These are phyloP conservation scores for Fusarium sp. DNA, from an alignment of 2,329 filamentous ascomycete genomes.

Conservation along the genomic window DNA sequence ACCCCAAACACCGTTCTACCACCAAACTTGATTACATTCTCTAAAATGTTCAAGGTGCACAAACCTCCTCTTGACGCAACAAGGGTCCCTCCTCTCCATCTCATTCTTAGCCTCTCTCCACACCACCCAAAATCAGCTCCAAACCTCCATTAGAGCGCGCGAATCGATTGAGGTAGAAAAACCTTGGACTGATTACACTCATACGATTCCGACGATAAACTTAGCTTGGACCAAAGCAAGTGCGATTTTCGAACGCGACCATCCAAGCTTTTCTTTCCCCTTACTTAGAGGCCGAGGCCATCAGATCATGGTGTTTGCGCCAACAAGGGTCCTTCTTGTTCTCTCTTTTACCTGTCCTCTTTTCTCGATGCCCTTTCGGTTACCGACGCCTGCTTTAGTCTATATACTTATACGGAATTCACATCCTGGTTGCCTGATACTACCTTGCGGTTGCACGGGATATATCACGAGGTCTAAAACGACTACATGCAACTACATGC, in stretches of 20 bases:
- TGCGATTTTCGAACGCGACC: background rate
- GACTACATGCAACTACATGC: slow-evolving; percentile 3
- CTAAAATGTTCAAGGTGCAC: slow-evolving; percentile 25
- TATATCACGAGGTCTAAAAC: slow-evolving; percentile 8
- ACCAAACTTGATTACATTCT: background rate
- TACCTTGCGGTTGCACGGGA: slow-evolving; percentile 3
- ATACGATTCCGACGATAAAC: background rate
- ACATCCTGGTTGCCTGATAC: background rate
- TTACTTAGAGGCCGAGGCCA: background rate
- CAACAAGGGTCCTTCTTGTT: background rate
- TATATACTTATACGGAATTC: background rate
- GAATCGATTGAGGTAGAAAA: slow-evolving; percentile 1
- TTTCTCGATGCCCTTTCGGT: background rate
- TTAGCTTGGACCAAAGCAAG: too few relatives aligned
- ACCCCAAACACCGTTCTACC: too few relatives aligned
- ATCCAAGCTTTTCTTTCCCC: background rate
- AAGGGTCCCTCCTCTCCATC: slow-evolving; percentile 32
- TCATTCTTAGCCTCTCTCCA: slow-evolving; percentile 29
- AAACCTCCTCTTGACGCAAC: slow-evolving; percentile 30
- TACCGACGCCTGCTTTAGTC: background rate
- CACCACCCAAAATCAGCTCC: slow-evolving; percentile 30
- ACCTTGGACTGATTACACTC: background rate
- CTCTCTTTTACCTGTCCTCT: background rate
- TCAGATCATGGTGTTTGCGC: slow-evolving; percentile 26
- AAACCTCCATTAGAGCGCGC: slow-evolving; percentile 4